Evolutionary conservation across 768 basidiomycete genomes (phyloP).

Genomic region (Psilocybe cubensis): DNA sequence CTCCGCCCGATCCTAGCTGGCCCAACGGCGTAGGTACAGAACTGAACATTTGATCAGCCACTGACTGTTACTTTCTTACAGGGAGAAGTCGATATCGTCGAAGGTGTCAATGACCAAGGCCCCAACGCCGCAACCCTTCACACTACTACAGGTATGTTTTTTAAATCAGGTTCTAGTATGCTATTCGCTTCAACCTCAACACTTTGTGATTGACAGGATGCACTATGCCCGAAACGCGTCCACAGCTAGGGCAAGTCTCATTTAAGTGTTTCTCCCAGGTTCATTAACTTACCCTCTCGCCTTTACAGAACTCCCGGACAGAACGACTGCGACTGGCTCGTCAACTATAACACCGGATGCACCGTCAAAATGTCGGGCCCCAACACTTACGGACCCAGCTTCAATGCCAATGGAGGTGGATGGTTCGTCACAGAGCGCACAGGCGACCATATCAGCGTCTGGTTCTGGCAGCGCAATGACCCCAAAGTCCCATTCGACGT

Average conservation of each 20-base stretch:
- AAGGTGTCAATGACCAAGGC: constrained; percentile 42
- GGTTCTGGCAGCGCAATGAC: constrained; percentile 63
- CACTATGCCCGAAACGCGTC: constrained; percentile 26
- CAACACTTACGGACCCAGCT: constrained; percentile 54
- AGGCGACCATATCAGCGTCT: constrained; percentile 53
- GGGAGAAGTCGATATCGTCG: constrained; percentile 47
- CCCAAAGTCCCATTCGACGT: constrained; percentile 45
- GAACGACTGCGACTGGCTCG: constrained; percentile 18
- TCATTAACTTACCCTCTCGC: neutral
- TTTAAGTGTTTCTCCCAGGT: neutral
- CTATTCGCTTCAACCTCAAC: constrained; percentile 22
- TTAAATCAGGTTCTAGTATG: too few species aligned
- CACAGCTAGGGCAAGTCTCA: constrained; percentile 44
- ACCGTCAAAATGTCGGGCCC: constrained; percentile 41
- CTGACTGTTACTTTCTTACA: neutral
- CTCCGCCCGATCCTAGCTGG: constrained; percentile 46
- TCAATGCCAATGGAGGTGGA: constrained; percentile 61
- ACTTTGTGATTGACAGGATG: constrained; percentile 15
- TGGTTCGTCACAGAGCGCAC: constrained; percentile 64
- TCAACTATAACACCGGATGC: constrained; percentile 34
- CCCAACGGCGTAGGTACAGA: constrained; percentile 38
- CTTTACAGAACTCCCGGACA: constrained; percentile 17
- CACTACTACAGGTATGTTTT: constrained; percentile 43
- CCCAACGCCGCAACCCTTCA: constrained; percentile 42
- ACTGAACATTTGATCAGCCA: neutral